Evolutionary conservation across 345 rosid species (phyloP).

Genomic region (Brassica rapa): DNA sequence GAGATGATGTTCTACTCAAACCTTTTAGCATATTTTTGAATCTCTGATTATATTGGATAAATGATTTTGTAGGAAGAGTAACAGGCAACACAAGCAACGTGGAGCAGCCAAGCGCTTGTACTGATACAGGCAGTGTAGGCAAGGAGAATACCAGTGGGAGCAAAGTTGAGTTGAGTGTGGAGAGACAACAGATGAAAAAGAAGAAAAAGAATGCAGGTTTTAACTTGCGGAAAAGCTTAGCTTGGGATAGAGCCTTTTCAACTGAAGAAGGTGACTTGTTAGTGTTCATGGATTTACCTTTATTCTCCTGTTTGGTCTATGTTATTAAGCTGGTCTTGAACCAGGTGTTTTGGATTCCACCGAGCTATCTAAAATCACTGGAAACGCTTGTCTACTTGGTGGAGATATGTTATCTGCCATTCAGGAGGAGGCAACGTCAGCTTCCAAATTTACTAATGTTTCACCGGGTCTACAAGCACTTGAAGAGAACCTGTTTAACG

Average conservation of each 20-base stretch:
- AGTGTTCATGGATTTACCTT: neutral
- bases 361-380: slow-evolving; percentile 74
- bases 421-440: slow-evolving; percentile 54
- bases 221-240: slow-evolving; percentile 89
- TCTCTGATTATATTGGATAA: neutral
- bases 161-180: slow-evolving; percentile 62
- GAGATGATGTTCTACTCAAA: neutral
- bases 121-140: slow-evolving; percentile 31
- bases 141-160: slow-evolving; percentile 54
- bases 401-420: slow-evolving; percentile 55
- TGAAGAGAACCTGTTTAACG: slow-evolving; percentile 52
- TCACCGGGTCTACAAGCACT: slow-evolving; percentile 48
- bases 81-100: slow-evolving; percentile 20
- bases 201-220: slow-evolving; percentile 76
- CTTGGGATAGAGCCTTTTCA: slow-evolving; percentile 85
- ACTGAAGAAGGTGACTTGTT: slow-evolving; percentile 79
- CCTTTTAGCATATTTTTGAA: neutral
- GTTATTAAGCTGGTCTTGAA: slow-evolving; percentile 20
- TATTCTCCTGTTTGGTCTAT: slow-evolving; percentile 20
- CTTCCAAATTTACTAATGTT: slow-evolving; percentile 34
- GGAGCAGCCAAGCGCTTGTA: slow-evolving; percentile 28
- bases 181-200: slow-evolving; percentile 83
- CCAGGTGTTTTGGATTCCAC: slow-evolving; percentile 68
- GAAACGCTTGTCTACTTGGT: slow-evolving; percentile 42
- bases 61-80: slow-evolving; percentile 35